Evolutionary conservation across 1,284 basidiomycete species (phyloP), one percentile per base, ranked within the genome.

Genomic region (Tilletia indica): DNA sequence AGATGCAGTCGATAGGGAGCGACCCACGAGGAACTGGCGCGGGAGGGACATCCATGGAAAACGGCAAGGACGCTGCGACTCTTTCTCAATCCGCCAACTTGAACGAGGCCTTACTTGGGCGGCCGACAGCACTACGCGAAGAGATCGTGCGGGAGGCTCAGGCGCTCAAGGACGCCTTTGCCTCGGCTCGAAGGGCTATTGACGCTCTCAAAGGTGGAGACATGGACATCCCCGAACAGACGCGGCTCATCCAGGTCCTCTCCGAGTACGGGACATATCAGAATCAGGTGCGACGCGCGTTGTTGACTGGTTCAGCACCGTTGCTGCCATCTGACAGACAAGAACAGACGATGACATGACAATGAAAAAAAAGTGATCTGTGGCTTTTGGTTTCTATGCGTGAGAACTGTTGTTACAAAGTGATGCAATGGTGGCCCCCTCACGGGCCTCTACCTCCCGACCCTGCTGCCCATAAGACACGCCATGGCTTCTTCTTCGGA

Each of bases 321-420:
- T 42, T 36, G 54, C 68, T 71, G 25, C 72, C 47, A 51, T 72
- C 74, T 4, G 74, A 45, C 14, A 45, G 42, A 14, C 42, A 45
- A 9, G 9, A 8, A 45, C 42, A 45, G 42, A 1, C 25, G 25
- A 31, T 31, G 25, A 31, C 42, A 45, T 14, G 9, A 45, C 14
- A 8, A 45, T 45, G 42, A 45, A 14, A 14, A 45, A 45, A 45
- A 5, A 5, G 5, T 45, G 6, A 8, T 45, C 14, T 14, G 42
- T 45, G 6, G 42, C 14, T 8, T 14, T 9, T n/a, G n/a, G 14
- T 45, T 45, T 45, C 42, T 45, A 45, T 45, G 42, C 42, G 42
- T 45, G 42, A 45, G 14, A 45, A 8, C 42, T 45, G 42, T 9
- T 45, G 42, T 1, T 45, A 45, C 42, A 45, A 45, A 8, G 14